Evolutionary conservation across 768 basidiomycete genomes (phyloP).

Genomic region (Lactarius sanguifluus): DNA sequence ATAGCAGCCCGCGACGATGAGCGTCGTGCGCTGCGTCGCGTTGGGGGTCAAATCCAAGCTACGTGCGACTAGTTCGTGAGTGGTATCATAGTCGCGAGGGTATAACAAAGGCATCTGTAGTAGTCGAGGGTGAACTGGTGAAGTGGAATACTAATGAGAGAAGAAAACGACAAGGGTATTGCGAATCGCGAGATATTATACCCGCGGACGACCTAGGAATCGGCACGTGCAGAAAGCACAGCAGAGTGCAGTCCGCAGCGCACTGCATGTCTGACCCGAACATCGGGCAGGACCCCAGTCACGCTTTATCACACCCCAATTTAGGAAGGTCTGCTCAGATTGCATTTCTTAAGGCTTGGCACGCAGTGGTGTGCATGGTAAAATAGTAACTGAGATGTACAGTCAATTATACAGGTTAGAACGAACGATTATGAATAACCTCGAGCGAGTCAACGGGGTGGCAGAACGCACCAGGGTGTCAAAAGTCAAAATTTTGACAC

Average conservation of each 20-base stretch:
- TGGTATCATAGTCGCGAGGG: neutral
- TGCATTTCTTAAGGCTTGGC: no score
- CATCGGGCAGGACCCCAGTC: no score
- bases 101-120: constrained; percentile 27
- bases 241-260: constrained; percentile 6
- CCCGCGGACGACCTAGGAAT: neutral
- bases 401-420: no score
- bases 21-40: constrained; percentile 67
- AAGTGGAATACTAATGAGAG: neutral
- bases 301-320: no score
- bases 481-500: no score
- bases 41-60: constrained; percentile 54
- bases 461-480: no score
- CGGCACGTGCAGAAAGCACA: constrained; percentile 1
- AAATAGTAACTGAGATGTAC: no score
- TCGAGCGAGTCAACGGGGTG: no score
- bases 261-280: no score
- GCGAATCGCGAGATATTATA: neutral
- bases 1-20: constrained; percentile 80
- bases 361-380: no score
- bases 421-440: no score
- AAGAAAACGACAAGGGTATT: neutral
- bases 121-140: neutral
- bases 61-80: constrained; percentile 29
- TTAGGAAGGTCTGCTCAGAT: no score